Base-by-base conservation (phyloP, 1,284 basidiomycete species). In the Meripilus lineatus region DNA sequence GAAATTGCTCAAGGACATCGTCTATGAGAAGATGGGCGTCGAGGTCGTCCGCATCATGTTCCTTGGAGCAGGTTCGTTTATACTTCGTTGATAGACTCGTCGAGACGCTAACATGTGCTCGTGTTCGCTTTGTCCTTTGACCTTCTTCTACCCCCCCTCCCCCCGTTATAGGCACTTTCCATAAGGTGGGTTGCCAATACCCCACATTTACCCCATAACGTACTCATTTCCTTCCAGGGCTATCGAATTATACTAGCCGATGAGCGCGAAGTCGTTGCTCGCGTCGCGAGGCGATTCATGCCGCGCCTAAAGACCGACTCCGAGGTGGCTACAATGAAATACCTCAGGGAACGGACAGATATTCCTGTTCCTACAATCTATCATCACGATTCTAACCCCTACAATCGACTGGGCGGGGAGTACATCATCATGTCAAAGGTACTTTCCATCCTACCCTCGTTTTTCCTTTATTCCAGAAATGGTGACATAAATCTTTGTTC, bases 401-500 rank as follows among this genome's bases (percentile, higher is more conserved):
- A 79, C 60, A 90, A 90, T 59, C 77, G 84, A 11, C 71, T 90
- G 20, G 88, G 87, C 1, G 84, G 84, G 17, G 87, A 90, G 59
- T 89, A 81, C 54, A 87, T 89, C 51, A 62, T 90, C 52, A 88
- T 90, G 87, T 84, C 82, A 44, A 89, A 84, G 77, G 87, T 84
- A 51, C 21, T 72, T 62, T 38, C 39, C 32, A 41, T 23, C 45
- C 18, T 38, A 25, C 46, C 37, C 40, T 42, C 24, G 21, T 52
- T 60, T 51, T 55, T 46, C 32, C 25, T 40, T 28, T 34, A 33
- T 32, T 17, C 32, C 30, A 25, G 38, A 48, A 40, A 1, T 24
- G 18, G 32, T 32, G 39, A 15, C 24, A 26, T 26, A n/a, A n/a
- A n/a, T n/a, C n/a, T n/a, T n/a, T n/a, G n/a, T n/a, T n/a, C n/a